These are phyloP conservation scores for Phlegmacium glaucopus DNA, from an alignment of 768 basidiomycete genomes.

Conservation along the genomic window DNA sequence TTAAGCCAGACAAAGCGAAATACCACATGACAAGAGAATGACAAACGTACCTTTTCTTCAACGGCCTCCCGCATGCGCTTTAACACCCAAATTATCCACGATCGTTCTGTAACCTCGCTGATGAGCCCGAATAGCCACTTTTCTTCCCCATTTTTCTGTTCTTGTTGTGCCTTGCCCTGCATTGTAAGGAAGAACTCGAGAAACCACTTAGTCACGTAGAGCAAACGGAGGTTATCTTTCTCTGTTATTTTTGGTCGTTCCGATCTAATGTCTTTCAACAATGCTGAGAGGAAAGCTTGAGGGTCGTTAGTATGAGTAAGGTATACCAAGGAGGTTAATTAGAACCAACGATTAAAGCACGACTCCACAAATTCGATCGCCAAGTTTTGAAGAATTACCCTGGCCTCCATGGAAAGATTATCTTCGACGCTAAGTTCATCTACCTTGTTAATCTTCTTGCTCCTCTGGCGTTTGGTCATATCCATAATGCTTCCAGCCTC, in stretches of 20 bases:
- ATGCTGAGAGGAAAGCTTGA: conserved; percentile 80
- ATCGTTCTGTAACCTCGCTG: conserved; percentile 81
- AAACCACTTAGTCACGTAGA: conserved; percentile 89
- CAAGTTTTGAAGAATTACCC: conserved; percentile 59
- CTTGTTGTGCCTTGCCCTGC: conserved; percentile 37
- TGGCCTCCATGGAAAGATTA: conserved; percentile 63
- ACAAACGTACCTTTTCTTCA: conserved; percentile 76
- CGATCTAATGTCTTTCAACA: conserved; percentile 91
- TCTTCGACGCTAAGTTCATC: conserved; percentile 71
- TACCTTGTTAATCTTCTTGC: conserved; percentile 54
- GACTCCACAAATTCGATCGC: conserved; percentile 73
- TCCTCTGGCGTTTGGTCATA: conserved; percentile 56
- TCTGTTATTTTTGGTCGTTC: conserved; percentile 92
- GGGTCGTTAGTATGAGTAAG: neutral
- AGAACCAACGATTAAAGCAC: conserved; percentile 82
- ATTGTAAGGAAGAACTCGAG: conserved; percentile 82
- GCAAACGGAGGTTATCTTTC: conserved; percentile 86
- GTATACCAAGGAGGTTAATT: conserved; percentile 4
- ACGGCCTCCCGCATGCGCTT: conserved; percentile 84
- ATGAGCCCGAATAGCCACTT: conserved; percentile 72
- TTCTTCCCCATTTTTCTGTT: conserved; percentile 19
- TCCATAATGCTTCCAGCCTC: conserved; percentile 74
- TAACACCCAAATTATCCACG: conserved; percentile 89
- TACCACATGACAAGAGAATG: conserved; percentile 5
- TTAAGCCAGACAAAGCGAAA: neutral